These are phyloP conservation scores for Asclepias syriaca DNA, from an alignment of 257 asterid genomes.

Conservation along the genomic window DNA sequence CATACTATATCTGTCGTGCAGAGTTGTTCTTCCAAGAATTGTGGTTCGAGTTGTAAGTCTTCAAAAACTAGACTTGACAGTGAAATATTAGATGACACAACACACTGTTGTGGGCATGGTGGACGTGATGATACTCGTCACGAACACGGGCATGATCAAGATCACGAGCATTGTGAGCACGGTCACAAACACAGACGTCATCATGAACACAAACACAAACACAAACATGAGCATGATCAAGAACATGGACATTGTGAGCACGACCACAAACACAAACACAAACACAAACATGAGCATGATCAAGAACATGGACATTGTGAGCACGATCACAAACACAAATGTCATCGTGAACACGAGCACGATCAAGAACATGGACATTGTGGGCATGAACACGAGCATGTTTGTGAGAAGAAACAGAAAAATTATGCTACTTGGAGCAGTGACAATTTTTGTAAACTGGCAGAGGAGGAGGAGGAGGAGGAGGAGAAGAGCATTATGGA, in stretches of 20 bases:
- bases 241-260: background rate
- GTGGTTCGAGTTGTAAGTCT: constrained; percentile 9
- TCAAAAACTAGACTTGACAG: constrained; percentile 11
- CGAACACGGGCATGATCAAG: background rate
- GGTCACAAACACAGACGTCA: background rate
- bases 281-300: background rate
- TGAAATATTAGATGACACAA: constrained; percentile 7
- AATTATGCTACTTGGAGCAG: background rate
- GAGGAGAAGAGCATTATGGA: background rate
- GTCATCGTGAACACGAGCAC: too few species aligned
- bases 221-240: background rate
- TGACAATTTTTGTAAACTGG: background rate
- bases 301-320: background rate
- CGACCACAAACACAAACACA: too few species aligned
- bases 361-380: constrained; percentile 7
- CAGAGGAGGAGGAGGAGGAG: constrained; percentile 12
- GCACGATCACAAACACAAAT: too few species aligned
- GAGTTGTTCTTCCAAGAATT: constrained; percentile 20
- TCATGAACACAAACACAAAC: constrained; percentile 2
- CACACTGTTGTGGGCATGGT: constrained; percentile 8
- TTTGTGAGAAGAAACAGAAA: background rate
- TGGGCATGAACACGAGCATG: background rate
- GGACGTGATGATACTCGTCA: too few species aligned
- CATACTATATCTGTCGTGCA: constrained; percentile 14
- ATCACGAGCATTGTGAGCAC: background rate